Percentiles rank a stretch among this genome's conserved stretches.
These are phyloP conservation scores for Allomyces macrogynus DNA, from an alignment of 192 early-diverging fungal species.

Conservation along the genomic window DNA sequence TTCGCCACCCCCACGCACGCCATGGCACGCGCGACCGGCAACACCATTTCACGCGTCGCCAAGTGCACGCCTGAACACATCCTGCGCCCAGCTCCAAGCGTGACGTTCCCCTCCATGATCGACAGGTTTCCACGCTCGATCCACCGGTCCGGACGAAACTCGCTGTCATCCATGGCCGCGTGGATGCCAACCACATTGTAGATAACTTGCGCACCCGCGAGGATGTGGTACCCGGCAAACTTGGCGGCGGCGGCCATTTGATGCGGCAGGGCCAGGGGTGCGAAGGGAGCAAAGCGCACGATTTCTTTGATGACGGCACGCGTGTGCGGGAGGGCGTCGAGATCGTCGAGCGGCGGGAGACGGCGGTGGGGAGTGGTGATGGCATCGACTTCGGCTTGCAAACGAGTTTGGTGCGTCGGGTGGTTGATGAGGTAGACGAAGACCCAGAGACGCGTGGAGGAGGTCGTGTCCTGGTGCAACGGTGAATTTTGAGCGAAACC, in stretches of 20 bases:
- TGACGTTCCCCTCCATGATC: neutral
- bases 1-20: neutral
- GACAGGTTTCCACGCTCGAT: neutral
- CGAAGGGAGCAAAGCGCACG: neutral
- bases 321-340: neutral
- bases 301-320: neutral
- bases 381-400: neutral
- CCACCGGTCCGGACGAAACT: neutral
- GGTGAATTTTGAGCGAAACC: too few relatives aligned
- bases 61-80: neutral
- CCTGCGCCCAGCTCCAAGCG: neutral
- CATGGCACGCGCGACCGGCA: neutral
- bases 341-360: neutral
- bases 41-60: neutral
- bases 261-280: neutral
- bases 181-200: neutral
- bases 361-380: too few relatives aligned
- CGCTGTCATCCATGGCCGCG: neutral
- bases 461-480: neutral
- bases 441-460: neutral
- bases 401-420: neutral
- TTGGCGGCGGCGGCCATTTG: neutral
- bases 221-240: neutral
- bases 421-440: neutral
- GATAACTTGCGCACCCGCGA: neutral